Conservation (phyloP, 228 moss, liverwort and hornwort species). For the Sphagnum magellanicum region DNA sequence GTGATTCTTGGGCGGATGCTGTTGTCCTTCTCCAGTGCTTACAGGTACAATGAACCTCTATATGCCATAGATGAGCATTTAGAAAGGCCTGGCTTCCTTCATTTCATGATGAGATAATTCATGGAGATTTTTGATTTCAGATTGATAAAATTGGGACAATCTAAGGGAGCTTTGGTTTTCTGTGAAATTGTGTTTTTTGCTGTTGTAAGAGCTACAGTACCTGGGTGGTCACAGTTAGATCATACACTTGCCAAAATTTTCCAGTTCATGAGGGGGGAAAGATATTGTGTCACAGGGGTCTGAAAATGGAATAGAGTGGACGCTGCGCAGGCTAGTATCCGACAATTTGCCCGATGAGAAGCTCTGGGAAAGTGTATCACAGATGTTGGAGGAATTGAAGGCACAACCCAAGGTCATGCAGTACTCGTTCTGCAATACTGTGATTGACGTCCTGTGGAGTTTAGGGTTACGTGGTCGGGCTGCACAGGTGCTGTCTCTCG, state of each 20-base stretch:
- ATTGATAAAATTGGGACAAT: no score
- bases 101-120: no score
- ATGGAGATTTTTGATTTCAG: no score
- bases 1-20: conserved; percentile 46
- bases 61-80: not conserved
- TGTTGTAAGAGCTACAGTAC: no score
- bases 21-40: conserved; percentile 49
- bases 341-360: conserved; percentile 14
- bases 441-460: conserved; percentile 70
- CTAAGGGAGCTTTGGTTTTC: no score
- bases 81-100: not conserved
- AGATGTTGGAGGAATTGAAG: conserved; percentile 28
- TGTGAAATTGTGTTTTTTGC: no score
- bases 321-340: conserved; percentile 42
- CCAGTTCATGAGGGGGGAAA: no score
- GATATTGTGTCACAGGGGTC: conserved; percentile 24
- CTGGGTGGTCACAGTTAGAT: no score
- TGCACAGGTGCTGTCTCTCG: conserved; percentile 44
- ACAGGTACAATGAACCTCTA: conserved; percentile 16
- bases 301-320: conserved; percentile 48
- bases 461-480: conserved; percentile 64
- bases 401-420: conserved; percentile 34
- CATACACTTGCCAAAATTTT: no score
- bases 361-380: conserved; percentile 30
- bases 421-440: conserved; percentile 72